phyloP scores from a whole-genome alignment of 2,329 filamentous ascomycete genomes.

The Claviceps sp. region DNA sequence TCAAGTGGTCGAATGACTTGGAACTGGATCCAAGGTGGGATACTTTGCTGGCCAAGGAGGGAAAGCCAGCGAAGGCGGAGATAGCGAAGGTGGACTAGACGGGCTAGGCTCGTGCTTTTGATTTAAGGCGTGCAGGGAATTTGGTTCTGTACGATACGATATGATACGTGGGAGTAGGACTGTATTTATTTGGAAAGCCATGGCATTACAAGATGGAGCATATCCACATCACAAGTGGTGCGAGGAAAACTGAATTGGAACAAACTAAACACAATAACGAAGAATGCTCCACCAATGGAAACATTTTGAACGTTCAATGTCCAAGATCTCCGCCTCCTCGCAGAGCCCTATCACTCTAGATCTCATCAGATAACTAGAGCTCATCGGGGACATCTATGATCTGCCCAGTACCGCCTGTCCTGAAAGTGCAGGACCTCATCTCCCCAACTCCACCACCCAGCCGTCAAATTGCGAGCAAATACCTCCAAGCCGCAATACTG shows the following conservation, averaged over 20 bases:
- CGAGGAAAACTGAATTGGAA: background rate
- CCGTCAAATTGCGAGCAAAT: constrained; percentile 61
- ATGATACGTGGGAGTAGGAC: constrained; percentile 9
- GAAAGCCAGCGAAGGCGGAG: constrained; percentile 11
- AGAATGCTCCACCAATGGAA: background rate
- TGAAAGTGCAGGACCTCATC: constrained; percentile 62
- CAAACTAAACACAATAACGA: background rate
- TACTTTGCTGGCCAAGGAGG: constrained; percentile 14
- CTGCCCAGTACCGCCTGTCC: constrained; percentile 36
- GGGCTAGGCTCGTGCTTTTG: background rate
- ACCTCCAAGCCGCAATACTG: constrained; percentile 54
- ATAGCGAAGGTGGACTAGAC: constrained; percentile 4
- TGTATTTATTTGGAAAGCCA: constrained; percentile 14
- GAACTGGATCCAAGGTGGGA: constrained; percentile 35
- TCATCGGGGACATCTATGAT: background rate
- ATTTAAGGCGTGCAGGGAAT: background rate
- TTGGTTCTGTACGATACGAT: constrained; percentile 13
- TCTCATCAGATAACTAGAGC: background rate
- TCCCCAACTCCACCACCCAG: constrained; percentile 70
- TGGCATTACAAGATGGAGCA: background rate
- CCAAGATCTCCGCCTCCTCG: background rate
- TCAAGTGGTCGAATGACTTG: constrained; percentile 43
- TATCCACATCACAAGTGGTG: background rate
- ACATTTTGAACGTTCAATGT: background rate
- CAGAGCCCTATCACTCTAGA: no score